phyloP scores from a whole-genome alignment of 2,329 filamentous ascomycete genomes.

The Fusarium sp. region DNA sequence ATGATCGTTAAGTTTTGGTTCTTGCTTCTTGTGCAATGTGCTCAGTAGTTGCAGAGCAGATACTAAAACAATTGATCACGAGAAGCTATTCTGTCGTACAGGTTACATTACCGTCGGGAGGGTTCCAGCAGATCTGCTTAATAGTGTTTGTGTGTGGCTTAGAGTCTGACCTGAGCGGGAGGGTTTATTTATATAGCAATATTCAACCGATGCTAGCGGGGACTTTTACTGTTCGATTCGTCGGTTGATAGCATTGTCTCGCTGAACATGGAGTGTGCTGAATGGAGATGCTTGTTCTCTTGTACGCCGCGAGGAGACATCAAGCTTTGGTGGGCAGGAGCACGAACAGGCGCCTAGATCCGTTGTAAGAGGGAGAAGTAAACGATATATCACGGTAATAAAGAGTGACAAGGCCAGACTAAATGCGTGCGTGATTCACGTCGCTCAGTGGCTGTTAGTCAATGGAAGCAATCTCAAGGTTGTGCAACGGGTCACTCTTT shows the following conservation, averaged over 20 bases:
- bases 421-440: conserved; percentile 1
- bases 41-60: conserved; percentile 24
- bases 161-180: not conserved
- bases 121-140: conserved; percentile 8
- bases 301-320: conserved; percentile 6
- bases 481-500: conserved; percentile 18
- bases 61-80: conserved; percentile 24
- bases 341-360: conserved; percentile 9
- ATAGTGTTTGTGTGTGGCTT: conserved; percentile 13
- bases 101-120: conserved; percentile 29
- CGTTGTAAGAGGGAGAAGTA: not conserved
- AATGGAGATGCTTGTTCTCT: conserved; percentile 6
- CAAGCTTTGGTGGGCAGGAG: not conserved
- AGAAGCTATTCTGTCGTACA: conserved; percentile 35
- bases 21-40: conserved; percentile 19
- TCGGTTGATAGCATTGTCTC: conserved; percentile 16
- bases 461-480: conserved; percentile 21
- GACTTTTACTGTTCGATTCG: not conserved
- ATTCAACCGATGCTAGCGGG: not conserved
- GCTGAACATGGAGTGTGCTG: conserved; percentile 15
- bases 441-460: conserved; percentile 10
- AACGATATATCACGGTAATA: not conserved
- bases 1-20: not conserved
- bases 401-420: conserved; percentile 8
- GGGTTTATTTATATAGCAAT: conserved; percentile 6